Conservation (phyloP, 2,329 filamentous ascomycete species). For the Gnomoniopsis sp. region DNA sequence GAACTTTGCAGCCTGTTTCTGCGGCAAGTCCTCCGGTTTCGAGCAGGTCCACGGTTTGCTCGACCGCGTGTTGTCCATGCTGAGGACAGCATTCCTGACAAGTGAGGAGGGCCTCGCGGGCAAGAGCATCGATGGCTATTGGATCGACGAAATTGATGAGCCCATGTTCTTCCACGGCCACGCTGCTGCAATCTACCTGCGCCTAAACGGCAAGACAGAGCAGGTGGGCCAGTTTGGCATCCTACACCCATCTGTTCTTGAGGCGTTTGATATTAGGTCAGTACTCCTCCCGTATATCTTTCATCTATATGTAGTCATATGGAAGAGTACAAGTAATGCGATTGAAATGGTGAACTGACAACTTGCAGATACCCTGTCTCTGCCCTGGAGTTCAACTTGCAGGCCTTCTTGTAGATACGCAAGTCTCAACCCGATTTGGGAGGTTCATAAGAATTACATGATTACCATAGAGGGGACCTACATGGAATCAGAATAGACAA, state of each 20-base stretch:
- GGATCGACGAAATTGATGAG: constrained; percentile 90
- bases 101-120: constrained; percentile 64
- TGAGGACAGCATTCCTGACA: constrained; percentile 76
- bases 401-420: constrained; percentile 70
- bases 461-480: neutral
- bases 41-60: constrained; percentile 93
- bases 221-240: constrained; percentile 91
- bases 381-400: constrained; percentile 90
- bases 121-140: constrained; percentile 68
- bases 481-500: neutral
- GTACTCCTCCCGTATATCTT: constrained; percentile 22
- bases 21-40: constrained; percentile 91
- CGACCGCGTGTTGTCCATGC: constrained; percentile 89
- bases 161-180: constrained; percentile 90
- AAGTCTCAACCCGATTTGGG: neutral
- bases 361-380: constrained; percentile 77
- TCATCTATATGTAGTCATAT: neutral
- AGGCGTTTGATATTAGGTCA: constrained; percentile 86
- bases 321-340: neutral
- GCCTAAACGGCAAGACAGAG: constrained; percentile 68
- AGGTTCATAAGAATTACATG: neutral
- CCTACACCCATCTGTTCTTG: constrained; percentile 85
- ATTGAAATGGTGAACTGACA: constrained; percentile 7
- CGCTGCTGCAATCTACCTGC: constrained; percentile 78
- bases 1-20: constrained; percentile 94